Evolutionary conservation across 805 yeast species (phyloP).

Genomic region (Trichomonascus vanleenenianus): DNA sequence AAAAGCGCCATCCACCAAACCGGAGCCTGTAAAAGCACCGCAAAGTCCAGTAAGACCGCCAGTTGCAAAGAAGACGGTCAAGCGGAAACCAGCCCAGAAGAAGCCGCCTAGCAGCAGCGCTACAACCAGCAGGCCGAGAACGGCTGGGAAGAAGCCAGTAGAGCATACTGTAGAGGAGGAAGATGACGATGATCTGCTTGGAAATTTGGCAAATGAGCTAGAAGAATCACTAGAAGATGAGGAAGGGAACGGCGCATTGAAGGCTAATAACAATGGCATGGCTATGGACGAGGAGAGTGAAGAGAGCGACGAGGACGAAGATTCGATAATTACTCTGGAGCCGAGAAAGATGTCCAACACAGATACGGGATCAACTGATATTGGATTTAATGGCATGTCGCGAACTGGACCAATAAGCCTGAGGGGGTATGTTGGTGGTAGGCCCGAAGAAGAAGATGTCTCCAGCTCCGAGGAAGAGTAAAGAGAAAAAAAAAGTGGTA

Average conservation of each 20-base stretch:
- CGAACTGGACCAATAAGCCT: conserved; percentile 14
- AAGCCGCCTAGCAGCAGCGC: background rate
- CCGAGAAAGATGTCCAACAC: background rate
- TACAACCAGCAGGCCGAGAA: too few species aligned
- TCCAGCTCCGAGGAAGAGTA: conserved; percentile 20
- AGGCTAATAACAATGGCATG: background rate
- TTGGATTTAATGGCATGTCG: background rate
- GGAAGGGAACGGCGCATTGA: background rate
- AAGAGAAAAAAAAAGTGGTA: background rate
- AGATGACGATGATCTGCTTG: conserved; percentile 24
- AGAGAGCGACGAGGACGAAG: conserved; percentile 15
- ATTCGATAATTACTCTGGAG: conserved; percentile 5
- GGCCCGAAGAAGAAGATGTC: conserved; percentile 17
- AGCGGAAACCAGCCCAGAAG: background rate
- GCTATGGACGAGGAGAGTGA: conserved; percentile 6
- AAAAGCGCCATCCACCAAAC: too few species aligned
- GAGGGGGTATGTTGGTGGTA: conserved; percentile 13
- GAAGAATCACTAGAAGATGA: conserved; percentile 21
- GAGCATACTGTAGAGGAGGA: conserved; percentile 14
- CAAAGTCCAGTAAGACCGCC: background rate
- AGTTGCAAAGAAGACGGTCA: background rate
- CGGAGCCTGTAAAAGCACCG: background rate
- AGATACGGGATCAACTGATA: background rate
- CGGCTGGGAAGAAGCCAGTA: background rate
- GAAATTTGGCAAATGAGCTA: conserved; percentile 26